Conservation (phyloP, 202 grass and related monocot species). For the Cymbopogon flexuosus region DNA sequence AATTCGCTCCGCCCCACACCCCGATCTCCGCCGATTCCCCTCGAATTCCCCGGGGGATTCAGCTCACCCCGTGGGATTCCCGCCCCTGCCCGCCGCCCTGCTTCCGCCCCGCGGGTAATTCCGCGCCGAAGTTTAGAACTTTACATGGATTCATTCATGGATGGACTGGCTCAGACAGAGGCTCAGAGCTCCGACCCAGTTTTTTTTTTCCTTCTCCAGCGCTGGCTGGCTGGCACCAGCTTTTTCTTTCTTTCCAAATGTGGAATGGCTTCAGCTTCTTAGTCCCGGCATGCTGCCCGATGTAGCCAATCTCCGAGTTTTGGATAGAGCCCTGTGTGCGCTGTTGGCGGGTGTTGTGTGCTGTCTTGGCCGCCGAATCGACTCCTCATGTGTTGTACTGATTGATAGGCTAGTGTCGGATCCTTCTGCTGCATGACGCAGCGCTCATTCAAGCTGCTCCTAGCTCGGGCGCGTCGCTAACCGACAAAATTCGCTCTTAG, state of each 20-base stretch:
- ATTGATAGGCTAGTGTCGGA: neutral
- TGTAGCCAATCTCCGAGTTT: neutral
- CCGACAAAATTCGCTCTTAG: neutral
- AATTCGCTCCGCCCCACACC: neutral
- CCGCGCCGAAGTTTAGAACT: neutral
- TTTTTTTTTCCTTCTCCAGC: neutral
- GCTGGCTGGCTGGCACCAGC: neutral
- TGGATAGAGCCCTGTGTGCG: no score
- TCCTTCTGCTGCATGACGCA: neutral
- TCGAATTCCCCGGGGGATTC: constrained; percentile 7
- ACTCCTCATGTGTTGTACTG: neutral
- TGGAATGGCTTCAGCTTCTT: neutral
- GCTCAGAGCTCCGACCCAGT: neutral
- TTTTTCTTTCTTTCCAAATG: neutral
- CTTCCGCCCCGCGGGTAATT: neutral
- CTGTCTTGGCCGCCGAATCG: neutral
- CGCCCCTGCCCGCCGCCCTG: neutral
- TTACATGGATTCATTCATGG: no score
- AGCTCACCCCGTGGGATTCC: neutral
- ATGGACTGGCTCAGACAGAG: neutral
- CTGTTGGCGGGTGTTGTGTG: neutral
- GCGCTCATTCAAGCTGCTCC: neutral
- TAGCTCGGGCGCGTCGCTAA: neutral
- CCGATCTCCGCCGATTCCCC: constrained; percentile 1
- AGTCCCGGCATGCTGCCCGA: neutral